Evolutionary conservation across 352 stramenopile species (phyloP).

Genomic region (Saprolegnia parasitica): DNA sequence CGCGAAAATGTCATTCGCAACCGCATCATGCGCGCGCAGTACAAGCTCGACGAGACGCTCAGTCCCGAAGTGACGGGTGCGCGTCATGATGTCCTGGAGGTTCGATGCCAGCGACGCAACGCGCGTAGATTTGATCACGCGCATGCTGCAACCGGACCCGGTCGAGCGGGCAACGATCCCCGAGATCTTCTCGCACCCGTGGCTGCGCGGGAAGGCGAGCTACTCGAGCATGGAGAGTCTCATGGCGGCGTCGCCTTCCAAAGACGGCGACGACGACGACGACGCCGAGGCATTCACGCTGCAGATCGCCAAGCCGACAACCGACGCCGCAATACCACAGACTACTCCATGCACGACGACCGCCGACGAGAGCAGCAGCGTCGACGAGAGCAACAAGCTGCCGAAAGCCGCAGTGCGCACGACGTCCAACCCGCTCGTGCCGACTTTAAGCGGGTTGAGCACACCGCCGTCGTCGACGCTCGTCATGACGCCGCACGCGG

Average conservation of each 20-base stretch:
- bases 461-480: conserved; percentile 9
- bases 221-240: conserved; percentile 14
- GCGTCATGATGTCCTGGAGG: not conserved
- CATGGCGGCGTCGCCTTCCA: conserved; percentile 18
- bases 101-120: conserved; percentile 2
- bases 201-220: conserved; percentile 44
- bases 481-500: conserved; percentile 6
- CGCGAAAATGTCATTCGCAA: conserved; percentile 79
- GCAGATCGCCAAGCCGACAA: conserved; percentile 9
- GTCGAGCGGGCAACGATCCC: conserved; percentile 76
- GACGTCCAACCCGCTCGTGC: conserved; percentile 6
- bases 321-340: conserved; percentile 21
- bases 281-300: conserved; percentile 28
- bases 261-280: conserved; percentile 25
- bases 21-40: conserved; percentile 81
- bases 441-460: conserved; percentile 3
- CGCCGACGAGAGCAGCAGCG: not conserved
- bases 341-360: conserved; percentile 1
- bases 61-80: conserved; percentile 53
- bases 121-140: conserved; percentile 55
- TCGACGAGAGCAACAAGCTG: not conserved
- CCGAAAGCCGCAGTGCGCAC: not conserved
- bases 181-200: conserved; percentile 81
- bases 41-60: conserved; percentile 71
- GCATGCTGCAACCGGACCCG: conserved; percentile 78